Conservation (phyloP, 805 yeast genomes). For the Starmerella kuoi region DNA sequence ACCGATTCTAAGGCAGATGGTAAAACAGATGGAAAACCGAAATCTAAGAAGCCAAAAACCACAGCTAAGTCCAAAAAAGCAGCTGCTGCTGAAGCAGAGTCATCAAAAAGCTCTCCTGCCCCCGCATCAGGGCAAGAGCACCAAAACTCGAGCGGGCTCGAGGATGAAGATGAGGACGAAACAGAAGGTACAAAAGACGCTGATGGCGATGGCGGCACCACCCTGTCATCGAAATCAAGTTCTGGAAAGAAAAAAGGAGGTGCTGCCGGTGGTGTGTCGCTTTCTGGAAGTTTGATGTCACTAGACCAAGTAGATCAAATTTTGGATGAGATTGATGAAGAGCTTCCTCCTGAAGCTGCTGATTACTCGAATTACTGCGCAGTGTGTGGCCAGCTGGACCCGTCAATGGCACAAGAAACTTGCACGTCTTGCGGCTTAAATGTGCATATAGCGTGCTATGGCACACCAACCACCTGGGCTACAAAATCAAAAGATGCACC, state of each 20-base stretch:
- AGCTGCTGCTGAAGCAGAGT: no score
- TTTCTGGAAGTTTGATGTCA: conserved; percentile 1
- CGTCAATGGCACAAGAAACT: conserved; percentile 11
- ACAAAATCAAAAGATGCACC: background rate
- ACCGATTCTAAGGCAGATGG: background rate
- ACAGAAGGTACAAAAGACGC: no score
- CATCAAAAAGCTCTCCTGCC: no score
- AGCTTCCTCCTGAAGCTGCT: background rate
- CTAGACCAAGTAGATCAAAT: conserved; percentile 8
- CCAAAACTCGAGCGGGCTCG: no score
- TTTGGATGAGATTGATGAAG: conserved; percentile 5
- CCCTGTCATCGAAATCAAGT: background rate
- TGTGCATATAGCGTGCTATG: conserved; percentile 21
- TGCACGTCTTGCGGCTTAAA: conserved; percentile 17
- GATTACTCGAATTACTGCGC: conserved; percentile 10
- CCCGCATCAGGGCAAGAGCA: no score
- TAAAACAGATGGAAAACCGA: background rate
- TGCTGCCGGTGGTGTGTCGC: background rate
- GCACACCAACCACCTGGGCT: background rate
- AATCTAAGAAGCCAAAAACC: background rate
- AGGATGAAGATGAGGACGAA: no score
- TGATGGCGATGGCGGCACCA: no score
- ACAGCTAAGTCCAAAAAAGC: background rate
- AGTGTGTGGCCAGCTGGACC: conserved; percentile 19
- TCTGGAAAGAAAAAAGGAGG: background rate